Evolutionary conservation across 2,329 filamentous ascomycete species (phyloP).

Genomic region (Alternaria conjuncta): DNA sequence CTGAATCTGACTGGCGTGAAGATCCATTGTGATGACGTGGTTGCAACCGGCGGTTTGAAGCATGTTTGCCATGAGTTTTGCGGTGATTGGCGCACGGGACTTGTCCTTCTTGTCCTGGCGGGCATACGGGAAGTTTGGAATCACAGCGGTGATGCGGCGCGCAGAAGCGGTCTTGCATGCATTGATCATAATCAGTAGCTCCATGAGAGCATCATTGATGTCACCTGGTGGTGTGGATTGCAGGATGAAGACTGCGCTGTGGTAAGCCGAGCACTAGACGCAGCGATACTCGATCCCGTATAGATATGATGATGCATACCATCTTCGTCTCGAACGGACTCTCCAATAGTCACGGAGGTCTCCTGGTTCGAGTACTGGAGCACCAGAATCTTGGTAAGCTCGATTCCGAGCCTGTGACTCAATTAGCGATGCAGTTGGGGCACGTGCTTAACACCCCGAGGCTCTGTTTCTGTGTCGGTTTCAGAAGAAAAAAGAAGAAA

Average conservation of each 20-base stretch:
- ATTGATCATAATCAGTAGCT: conserved; percentile 97
- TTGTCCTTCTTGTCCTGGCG: conserved; percentile 98
- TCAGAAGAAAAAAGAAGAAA: not conserved
- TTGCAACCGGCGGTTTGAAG: conserved; percentile 92
- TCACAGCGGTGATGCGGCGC: conserved; percentile 90
- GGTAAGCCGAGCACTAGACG: conserved; percentile 27
- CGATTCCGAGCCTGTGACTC: conserved; percentile 70
- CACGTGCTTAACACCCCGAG: not conserved
- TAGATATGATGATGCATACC: conserved; percentile 55
- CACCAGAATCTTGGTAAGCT: conserved; percentile 79
- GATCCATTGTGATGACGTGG: conserved; percentile 94
- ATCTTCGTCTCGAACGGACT: conserved; percentile 96
- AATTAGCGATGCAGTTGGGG: conserved; percentile 22
- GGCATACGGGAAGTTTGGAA: conserved; percentile 96
- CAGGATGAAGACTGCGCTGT: conserved; percentile 79
- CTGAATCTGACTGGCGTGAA: conserved; percentile 92
- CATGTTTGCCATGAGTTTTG: conserved; percentile 97
- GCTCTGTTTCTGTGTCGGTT: not conserved
- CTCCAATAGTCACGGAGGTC: conserved; percentile 90
- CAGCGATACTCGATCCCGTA: not conserved
- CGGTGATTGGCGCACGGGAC: conserved; percentile 93
- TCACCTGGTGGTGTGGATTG: conserved; percentile 95
- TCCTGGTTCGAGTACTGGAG: conserved; percentile 88
- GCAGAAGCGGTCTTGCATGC: conserved; percentile 87
- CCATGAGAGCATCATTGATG: conserved; percentile 98